Evolutionary conservation across 106 monocot species (phyloP), one percentile per base, ranked within the genome.

Genomic region (Apostasia ramifera): DNA sequence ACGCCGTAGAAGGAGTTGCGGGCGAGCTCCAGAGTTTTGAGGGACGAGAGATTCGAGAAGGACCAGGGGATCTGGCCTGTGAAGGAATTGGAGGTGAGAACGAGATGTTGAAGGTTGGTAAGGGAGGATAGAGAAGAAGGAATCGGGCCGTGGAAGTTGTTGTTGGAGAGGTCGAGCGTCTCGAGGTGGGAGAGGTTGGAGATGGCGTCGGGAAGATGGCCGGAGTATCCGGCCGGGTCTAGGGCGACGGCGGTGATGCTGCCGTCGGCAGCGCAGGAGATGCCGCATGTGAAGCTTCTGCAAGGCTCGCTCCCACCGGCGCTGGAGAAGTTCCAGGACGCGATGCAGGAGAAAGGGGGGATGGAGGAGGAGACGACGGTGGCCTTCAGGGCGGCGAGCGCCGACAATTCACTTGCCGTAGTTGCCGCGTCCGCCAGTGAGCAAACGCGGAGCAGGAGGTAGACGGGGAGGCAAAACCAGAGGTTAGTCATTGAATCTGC

Each of bases 241-340:
- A 85, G 83, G 52, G 76, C 55, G 74, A 86, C 53, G 42, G 73
- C 59, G 14, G 44, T 38, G 73, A 82, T 43, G 49, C 86, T 61
- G 72, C 11, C 42, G 75, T 73, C 8, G 66, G 71, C 2, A 70
- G 80, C 26, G 84, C 84, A 88, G 47, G 70, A 40, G 76, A 84
- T 8, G 78, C 79, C 90, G 71, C 90, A 90, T 56, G 66, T 42
- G 81, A 83, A 90, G 66, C 12, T 62, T 44, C 62, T 76, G 80
- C 59, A 76, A 47, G 50, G 79, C 70, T 61, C 45, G 42, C 0
- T 66, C 46, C n/a, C 71, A 59, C 38, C 49, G 66, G 71, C 81
- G 74, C 67, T 26, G 5, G 78, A 26, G 81, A 90, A 90, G 79
- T 90, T 66, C 90, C 90, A 90, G 47, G 83, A 80, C 67, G 73